phyloP scores from a whole-genome alignment of 805 yeast genomes.

The Groenewaldozyma tartarivorans region DNA sequence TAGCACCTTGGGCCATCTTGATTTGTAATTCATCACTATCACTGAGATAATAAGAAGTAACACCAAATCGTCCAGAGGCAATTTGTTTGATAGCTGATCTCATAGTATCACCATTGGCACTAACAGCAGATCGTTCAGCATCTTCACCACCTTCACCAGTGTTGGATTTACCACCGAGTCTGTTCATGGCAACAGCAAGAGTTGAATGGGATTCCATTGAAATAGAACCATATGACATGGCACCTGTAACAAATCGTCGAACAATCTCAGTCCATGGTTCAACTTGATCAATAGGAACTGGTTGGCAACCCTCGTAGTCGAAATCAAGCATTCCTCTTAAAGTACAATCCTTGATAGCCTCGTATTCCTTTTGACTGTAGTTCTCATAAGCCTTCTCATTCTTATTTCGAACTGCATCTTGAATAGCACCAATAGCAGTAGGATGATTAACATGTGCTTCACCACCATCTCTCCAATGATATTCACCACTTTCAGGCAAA shows the following conservation, averaged over 20 bases:
- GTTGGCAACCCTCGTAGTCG: conserved; percentile 59
- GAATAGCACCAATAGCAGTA: conserved; percentile 85
- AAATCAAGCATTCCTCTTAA: conserved; percentile 88
- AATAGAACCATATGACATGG: conserved; percentile 98
- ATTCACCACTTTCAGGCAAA: conserved; percentile 92
- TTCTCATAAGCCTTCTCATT: conserved; percentile 88
- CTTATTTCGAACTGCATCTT: conserved; percentile 97
- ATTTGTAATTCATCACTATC: conserved; percentile 97
- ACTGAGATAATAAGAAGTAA: conserved; percentile 84
- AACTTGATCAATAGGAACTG: conserved; percentile 93
- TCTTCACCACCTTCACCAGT: conserved; percentile 99
- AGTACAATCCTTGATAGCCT: conserved; percentile 87
- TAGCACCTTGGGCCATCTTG: conserved; percentile 99
- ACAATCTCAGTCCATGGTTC: conserved; percentile 99
- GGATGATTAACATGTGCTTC: conserved; percentile 94
- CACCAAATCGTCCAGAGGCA: conserved; percentile 98
- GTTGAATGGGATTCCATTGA: conserved; percentile 98
- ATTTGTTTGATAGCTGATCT: conserved; percentile 97
- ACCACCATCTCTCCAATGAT: conserved; percentile 98
- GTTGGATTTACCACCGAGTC: conserved; percentile 94
- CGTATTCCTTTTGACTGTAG: conserved; percentile 81
- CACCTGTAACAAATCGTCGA: conserved; percentile 96
- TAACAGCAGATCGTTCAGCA: conserved; percentile 72
- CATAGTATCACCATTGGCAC: conserved; percentile 91
- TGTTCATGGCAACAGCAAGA: conserved; percentile 95